Percentiles rank a stretch among this genome's conserved stretches.
Evolutionary conservation across 1,284 basidiomycete species (phyloP).

Genomic region (Sporisorium sorghi): DNA sequence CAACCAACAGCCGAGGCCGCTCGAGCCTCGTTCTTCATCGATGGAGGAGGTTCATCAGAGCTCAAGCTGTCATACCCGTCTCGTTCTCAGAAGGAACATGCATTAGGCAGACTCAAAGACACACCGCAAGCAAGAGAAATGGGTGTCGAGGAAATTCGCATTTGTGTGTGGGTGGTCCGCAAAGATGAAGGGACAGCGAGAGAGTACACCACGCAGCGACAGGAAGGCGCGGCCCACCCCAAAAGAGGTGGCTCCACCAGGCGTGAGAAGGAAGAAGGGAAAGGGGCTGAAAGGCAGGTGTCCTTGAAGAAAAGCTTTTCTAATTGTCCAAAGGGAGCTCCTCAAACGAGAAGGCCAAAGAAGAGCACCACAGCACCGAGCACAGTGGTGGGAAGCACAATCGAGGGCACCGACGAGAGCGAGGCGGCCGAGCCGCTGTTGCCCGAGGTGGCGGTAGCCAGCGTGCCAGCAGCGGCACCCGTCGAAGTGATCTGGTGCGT

Average conservation of each 20-base stretch:
- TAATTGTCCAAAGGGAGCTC: constrained; percentile 4
- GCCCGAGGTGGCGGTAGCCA: constrained; percentile 23
- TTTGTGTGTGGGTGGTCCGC: neutral
- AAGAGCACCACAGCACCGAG: constrained; percentile 35
- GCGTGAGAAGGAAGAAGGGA: neutral
- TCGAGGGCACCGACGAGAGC: constrained; percentile 13
- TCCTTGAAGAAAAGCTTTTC: constrained; percentile 1
- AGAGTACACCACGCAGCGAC: neutral
- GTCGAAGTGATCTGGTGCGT: constrained; percentile 38
- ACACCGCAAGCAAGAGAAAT: neutral
- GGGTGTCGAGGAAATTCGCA: neutral
- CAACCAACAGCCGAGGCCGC: constrained; percentile 2
- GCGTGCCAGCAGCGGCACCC: constrained; percentile 26
- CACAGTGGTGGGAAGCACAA: constrained; percentile 32
- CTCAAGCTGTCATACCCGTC: neutral
- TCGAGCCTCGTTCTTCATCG: neutral
- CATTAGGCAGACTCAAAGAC: neutral
- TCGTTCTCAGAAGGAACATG: too few species aligned
- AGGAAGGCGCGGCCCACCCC: neutral
- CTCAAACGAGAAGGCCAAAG: constrained; percentile 34
- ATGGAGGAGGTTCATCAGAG: neutral
- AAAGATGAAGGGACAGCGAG: neutral
- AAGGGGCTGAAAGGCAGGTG: neutral
- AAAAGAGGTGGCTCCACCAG: neutral
- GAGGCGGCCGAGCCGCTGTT: constrained; percentile 30